Conservation (phyloP, 164 flowering plant species). For the Vitis rotundifolia region DNA sequence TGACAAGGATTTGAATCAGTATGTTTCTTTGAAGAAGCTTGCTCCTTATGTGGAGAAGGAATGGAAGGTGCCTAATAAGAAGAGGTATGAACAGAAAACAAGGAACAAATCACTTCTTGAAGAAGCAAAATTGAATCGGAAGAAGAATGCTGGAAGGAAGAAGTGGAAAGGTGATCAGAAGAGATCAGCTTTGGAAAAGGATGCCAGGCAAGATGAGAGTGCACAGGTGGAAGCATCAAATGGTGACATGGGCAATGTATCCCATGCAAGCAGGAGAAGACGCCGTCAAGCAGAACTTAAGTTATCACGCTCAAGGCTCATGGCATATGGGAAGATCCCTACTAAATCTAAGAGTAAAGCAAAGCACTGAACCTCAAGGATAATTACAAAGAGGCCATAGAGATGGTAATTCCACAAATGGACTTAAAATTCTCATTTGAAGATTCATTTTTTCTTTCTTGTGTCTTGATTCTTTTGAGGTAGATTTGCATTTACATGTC, state of each 20-base stretch:
- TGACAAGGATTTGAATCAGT: conserved; percentile 83
- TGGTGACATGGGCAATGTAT: conserved; percentile 30
- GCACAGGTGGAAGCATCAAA: conserved; percentile 23
- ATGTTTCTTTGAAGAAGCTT: conserved; percentile 81
- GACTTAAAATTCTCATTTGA: too few species aligned
- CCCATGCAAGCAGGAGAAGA: conserved; percentile 54
- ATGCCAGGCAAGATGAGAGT: conserved; percentile 22
- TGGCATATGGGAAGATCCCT: conserved; percentile 56
- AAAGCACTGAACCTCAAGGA: conserved; percentile 27
- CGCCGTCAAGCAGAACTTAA: conserved; percentile 46
- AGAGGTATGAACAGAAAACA: conserved; percentile 47
- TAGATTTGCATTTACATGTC: too few species aligned
- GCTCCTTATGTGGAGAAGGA: conserved; percentile 76
- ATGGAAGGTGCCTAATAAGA: conserved; percentile 63
- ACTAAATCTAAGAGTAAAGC: conserved; percentile 38
- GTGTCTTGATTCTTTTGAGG: too few species aligned
- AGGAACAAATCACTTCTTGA: conserved; percentile 32
- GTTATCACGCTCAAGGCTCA: conserved; percentile 45
- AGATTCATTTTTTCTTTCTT: too few species aligned
- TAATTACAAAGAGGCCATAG: not conserved
- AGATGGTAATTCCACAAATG: not conserved
- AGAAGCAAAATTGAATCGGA: conserved; percentile 18
- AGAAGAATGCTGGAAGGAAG: conserved; percentile 22
- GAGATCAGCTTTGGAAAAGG: conserved; percentile 10
- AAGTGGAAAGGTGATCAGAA: conserved; percentile 7